These are phyloP conservation scores for Xylaria castorea DNA, from an alignment of 495 filamentous ascomycete genomes.

Conservation along the genomic window DNA sequence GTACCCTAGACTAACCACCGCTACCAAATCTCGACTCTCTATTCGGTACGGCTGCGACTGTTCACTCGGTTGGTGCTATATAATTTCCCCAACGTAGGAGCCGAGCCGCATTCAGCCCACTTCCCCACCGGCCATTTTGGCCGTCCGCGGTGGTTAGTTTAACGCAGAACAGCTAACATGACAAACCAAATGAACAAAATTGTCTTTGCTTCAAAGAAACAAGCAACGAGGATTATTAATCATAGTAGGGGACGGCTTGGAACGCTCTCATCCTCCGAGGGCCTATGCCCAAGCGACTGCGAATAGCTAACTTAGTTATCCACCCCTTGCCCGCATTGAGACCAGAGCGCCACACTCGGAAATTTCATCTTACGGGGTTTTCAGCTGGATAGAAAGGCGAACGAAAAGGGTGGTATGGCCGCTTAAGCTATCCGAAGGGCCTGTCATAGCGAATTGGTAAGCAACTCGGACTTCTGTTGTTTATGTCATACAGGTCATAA, in stretches of 20 bases:
- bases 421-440: background rate
- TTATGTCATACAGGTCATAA: background rate
- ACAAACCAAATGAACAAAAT: background rate
- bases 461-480: background rate
- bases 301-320: background rate
- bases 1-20: background rate
- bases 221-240: background rate
- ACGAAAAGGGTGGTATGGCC: background rate
- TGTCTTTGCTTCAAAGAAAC: background rate
- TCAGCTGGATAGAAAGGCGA: background rate
- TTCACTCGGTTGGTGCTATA: background rate
- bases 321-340: background rate
- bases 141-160: background rate
- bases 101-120: background rate
- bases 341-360: background rate
- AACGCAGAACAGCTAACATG: background rate
- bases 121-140: conserved; percentile 3
- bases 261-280: background rate
- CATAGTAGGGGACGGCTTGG: background rate
- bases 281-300: background rate
- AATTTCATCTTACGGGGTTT: background rate
- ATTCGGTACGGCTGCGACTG: background rate
- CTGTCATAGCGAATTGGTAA: background rate
- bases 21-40: background rate
- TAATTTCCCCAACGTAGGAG: background rate